Percentiles rank a stretch among this genome's conserved stretches.
phyloP scores from a whole-genome alignment of 2,329 filamentous ascomycete species.

The Grosmannia penicillata region DNA sequence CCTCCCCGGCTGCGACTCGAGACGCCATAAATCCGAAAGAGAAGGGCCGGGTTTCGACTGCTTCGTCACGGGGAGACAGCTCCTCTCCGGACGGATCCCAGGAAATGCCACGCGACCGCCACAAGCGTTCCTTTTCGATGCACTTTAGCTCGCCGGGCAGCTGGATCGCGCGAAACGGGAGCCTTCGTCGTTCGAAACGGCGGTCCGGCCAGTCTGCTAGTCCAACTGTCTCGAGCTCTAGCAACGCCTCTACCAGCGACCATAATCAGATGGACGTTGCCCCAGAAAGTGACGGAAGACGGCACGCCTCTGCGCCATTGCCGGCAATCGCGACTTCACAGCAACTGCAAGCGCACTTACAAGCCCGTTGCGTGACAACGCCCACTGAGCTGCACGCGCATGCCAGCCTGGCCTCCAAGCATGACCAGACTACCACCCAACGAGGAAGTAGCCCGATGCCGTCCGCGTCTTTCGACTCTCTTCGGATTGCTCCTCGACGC shows the following conservation, averaged over 20 bases:
- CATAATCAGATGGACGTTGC: not conserved
- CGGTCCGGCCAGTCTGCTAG: constrained; percentile 15
- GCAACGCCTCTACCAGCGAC: not conserved
- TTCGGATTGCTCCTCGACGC: constrained; percentile 10
- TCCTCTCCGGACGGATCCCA: constrained; percentile 19
- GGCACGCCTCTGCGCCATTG: constrained; percentile 37
- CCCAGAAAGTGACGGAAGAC: constrained; percentile 19
- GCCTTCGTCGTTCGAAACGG: constrained; percentile 40
- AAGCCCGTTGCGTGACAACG: constrained; percentile 26
- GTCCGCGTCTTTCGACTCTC: constrained; percentile 1
- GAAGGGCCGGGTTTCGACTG: not conserved
- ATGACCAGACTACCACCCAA: not conserved
- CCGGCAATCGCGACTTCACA: constrained; percentile 1
- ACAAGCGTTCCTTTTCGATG: constrained; percentile 42
- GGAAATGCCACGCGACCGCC: constrained; percentile 26
- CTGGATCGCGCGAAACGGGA: constrained; percentile 42
- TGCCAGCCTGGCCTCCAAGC: constrained; percentile 6
- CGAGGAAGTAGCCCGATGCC: constrained; percentile 4
- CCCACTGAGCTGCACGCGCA: constrained; percentile 18
- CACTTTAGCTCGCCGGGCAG: constrained; percentile 40
- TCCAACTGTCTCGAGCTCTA: not conserved
- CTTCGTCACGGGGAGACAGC: not conserved
- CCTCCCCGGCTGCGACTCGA: not conserved
- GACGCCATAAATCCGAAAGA: not conserved
- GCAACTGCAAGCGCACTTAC: constrained; percentile 1